Base-by-base conservation (phyloP, 192 early-diverging fungal genomes). In the Oehlia diaphana region DNA sequence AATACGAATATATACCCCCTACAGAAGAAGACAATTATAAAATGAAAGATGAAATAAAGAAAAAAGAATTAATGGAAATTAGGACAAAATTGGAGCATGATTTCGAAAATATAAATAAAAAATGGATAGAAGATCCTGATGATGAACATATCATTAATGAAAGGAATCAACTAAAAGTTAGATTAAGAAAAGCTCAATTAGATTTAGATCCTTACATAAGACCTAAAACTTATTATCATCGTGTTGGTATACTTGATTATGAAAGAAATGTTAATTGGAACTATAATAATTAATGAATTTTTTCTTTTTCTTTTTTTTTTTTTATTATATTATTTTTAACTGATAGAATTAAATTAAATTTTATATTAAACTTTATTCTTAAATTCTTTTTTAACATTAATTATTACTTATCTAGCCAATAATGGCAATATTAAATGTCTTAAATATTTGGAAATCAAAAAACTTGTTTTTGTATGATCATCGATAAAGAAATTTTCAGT, bases 1-100 rank as follows among this genome's bases (percentile, higher is more conserved):
- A 73, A 53, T 94, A 90, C 82, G 37, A 87, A 37, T 94, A 91
- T 68, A 64, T 83, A 1, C 76, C 76, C 14, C 65, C 79, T 12
- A 49, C 23, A 0, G 44, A 63, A 42, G 78, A 78, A 33, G 85
- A 86, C 75, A 84, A 86, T 35, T 76, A 80, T 19, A 78, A 64
- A 26, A 88, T 90, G 88, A 78, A 73, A 68, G 89, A 91, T 53
- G 63, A 50, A 3, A 78, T 23, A 0, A 89, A 81, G 10, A 84
- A 86, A 47, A 37, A 83, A 37, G 78, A 79, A n/a, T 80, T 85
- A 1, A 33, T 84, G 63, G 78, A 28, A 4, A 83, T 80, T 66
- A 82, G 87, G 2, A 65, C 64, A 13, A 79, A 39, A 8, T 82
- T 86, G 5, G 86, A 87, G 74, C 64, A 74, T 6, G 66, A 80